phyloP scores from a whole-genome alignment of 345 rosid species.

The Garcia nutans region DNA sequence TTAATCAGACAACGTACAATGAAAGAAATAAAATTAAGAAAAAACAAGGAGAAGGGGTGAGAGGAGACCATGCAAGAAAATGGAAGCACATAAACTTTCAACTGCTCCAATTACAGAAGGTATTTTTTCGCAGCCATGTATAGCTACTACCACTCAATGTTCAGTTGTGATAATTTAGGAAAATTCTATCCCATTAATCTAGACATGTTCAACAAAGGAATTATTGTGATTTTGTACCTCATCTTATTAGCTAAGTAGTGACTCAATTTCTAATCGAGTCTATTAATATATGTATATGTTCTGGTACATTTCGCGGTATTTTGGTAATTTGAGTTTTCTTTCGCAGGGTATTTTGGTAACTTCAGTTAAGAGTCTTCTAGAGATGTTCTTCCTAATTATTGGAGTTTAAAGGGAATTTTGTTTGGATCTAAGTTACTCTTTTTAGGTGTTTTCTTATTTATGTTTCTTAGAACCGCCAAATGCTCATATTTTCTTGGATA shows the following conservation, averaged over 20 bases:
- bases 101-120: not conserved
- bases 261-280: not conserved
- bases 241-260: not conserved
- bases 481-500: not conserved
- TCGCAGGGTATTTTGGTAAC: not conserved
- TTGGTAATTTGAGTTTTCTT: not conserved
- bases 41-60: not conserved
- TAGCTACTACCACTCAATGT: not conserved
- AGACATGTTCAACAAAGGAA: not conserved
- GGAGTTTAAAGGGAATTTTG: not conserved
- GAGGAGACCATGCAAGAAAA: not conserved
- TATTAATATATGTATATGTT: not conserved
- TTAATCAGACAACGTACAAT: constrained; percentile 1
- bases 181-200: no score
- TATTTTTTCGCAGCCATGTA: not conserved
- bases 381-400: not conserved
- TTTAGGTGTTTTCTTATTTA: not conserved
- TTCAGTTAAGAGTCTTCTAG: not conserved
- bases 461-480: not conserved
- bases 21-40: not conserved
- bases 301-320: not conserved
- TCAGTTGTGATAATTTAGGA: no score
- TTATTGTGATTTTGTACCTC: not conserved
- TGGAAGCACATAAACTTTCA: not conserved
- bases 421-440: not conserved